These are phyloP conservation scores for Avicennia marina DNA, from an alignment of 257 asterid genomes.

Conservation along the genomic window DNA sequence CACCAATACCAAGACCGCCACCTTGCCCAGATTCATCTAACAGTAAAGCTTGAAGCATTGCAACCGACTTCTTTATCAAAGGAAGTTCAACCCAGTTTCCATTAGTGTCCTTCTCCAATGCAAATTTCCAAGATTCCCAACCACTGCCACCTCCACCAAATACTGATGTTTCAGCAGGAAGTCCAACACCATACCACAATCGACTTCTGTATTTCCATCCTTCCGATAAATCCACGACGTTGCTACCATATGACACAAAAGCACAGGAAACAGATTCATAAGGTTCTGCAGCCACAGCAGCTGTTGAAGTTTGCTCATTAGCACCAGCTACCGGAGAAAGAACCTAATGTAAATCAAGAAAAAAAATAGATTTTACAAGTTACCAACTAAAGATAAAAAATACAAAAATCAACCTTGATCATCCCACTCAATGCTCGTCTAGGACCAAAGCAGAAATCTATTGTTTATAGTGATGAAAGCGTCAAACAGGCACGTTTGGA, in stretches of 20 bases:
- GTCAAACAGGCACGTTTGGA: too few species aligned
- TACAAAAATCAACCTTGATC: slow-evolving; percentile 6
- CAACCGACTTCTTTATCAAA: slow-evolving; percentile 76
- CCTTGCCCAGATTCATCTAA: slow-evolving; percentile 95
- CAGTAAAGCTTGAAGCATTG: slow-evolving; percentile 92
- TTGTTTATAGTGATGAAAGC: too few species aligned
- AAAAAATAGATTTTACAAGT: background rate
- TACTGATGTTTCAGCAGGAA: slow-evolving; percentile 44
- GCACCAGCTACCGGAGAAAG: slow-evolving; percentile 93
- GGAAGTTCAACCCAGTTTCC: slow-evolving; percentile 98
- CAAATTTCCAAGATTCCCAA: slow-evolving; percentile 90
- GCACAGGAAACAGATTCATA: slow-evolving; percentile 91
- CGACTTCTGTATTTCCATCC: slow-evolving; percentile 99
- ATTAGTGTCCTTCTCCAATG: slow-evolving; percentile 78
- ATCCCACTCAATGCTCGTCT: slow-evolving; percentile 2
- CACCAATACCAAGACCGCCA: slow-evolving; percentile 98
- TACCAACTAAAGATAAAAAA: slow-evolving; percentile 11
- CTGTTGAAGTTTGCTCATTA: slow-evolving; percentile 72
- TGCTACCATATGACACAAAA: slow-evolving; percentile 93
- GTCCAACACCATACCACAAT: slow-evolving; percentile 89
- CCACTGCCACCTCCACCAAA: slow-evolving; percentile 98
- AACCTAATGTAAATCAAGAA: slow-evolving; percentile 38
- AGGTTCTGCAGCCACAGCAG: slow-evolving; percentile 93
- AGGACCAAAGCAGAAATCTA: too few species aligned
- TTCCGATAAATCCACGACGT: slow-evolving; percentile 73